phyloP scores from a whole-genome alignment of 1,284 basidiomycete species.

The Trametes polyzona region DNA sequence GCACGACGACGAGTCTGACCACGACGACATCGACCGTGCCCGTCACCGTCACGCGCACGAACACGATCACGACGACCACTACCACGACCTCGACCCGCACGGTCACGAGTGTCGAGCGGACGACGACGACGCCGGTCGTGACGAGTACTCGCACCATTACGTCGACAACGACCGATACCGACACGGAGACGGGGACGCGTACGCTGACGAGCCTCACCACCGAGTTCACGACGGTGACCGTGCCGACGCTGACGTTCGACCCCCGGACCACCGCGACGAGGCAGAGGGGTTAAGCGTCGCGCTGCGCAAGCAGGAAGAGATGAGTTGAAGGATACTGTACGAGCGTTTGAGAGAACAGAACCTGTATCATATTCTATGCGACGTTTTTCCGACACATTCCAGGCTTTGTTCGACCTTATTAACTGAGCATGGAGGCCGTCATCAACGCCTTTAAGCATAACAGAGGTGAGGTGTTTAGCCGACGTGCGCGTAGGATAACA shows the following conservation, averaged over 20 bases:
- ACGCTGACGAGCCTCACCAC: slow-evolving; percentile 2
- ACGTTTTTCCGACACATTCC: no score
- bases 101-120: background rate
- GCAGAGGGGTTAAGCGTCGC: background rate
- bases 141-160: slow-evolving; percentile 4
- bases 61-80: background rate
- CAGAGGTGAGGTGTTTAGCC: no score
- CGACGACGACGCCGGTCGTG: background rate
- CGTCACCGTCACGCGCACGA: background rate
- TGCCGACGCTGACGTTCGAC: slow-evolving; percentile 6
- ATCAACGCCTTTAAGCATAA: no score
- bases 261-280: slow-evolving; percentile 8
- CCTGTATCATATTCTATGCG: no score
- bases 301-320: no score
- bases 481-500: no score
- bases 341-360: no score
- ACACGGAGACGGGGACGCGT: background rate
- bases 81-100: slow-evolving; percentile 1
- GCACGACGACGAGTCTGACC: background rate
- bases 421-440: no score
- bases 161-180: slow-evolving; percentile 2
- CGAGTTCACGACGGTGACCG: background rate
- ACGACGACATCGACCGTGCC: background rate
- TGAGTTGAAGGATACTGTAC: no score
- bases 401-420: no score